A percentile compares a stretch with the other conserved stretches of the same genome.
Evolutionary conservation across 805 yeast genomes (phyloP).

Genomic region (Yamadazyma philogaea): DNA sequence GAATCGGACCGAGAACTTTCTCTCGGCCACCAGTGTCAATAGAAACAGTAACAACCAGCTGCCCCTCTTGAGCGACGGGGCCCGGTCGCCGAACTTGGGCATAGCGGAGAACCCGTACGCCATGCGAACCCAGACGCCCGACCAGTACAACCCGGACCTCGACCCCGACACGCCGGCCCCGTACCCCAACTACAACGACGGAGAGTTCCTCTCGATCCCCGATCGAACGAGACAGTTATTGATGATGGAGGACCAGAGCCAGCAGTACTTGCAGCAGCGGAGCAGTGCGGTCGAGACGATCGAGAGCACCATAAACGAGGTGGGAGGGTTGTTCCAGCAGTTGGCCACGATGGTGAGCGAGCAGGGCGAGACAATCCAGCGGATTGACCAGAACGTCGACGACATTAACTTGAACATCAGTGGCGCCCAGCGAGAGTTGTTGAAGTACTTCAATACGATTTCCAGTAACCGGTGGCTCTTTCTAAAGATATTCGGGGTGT

Average conservation of each 20-base stretch:
- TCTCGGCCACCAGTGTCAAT: constrained; percentile 44
- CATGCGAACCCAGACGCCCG: background rate
- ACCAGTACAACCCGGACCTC: constrained; percentile 22
- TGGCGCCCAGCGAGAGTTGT: constrained; percentile 92
- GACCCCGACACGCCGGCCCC: constrained; percentile 28
- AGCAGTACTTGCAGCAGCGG: constrained; percentile 75
- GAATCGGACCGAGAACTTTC: constrained; percentile 78
- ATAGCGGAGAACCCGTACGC: constrained; percentile 38
- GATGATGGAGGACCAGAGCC: constrained; percentile 75
- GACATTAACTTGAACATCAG: constrained; percentile 84
- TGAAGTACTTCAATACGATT: constrained; percentile 84
- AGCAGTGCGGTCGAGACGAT: constrained; percentile 92
- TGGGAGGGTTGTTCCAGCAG: constrained; percentile 91
- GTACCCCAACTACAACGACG: constrained; percentile 23
- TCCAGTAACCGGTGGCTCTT: constrained; percentile 91
- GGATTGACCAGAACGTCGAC: constrained; percentile 93
- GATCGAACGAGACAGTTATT: constrained; percentile 77
- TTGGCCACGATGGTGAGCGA: constrained; percentile 96
- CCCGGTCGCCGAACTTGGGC: constrained; percentile 7
- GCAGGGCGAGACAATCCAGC: constrained; percentile 92
- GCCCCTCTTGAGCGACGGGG: constrained; percentile 20
- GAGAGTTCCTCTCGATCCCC: constrained; percentile 67
- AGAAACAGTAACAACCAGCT: constrained; percentile 24
- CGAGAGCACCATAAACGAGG: constrained; percentile 95
- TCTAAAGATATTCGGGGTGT: constrained; percentile 81